Conservation (phyloP, 495 filamentous ascomycete genomes). For the Aspergillus funiculosus region DNA sequence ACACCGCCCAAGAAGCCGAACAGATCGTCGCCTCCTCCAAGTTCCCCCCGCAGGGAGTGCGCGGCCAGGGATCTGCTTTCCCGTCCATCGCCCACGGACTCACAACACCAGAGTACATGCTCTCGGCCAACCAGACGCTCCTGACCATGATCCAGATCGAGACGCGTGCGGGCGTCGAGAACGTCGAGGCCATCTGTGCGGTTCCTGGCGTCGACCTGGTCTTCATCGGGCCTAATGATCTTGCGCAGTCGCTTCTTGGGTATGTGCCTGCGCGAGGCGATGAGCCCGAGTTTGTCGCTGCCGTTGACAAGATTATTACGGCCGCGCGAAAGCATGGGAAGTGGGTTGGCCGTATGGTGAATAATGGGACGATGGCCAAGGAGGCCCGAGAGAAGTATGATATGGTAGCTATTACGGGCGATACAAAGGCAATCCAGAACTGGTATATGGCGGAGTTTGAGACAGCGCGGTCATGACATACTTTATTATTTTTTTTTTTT, state of each 20-base stretch:
- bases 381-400: constrained; percentile 26
- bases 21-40: constrained; percentile 56
- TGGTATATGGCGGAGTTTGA: constrained; percentile 33
- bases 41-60: constrained; percentile 58
- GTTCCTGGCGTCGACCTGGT: constrained; percentile 34
- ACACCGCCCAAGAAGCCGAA: not conserved
- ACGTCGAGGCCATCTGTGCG: constrained; percentile 42
- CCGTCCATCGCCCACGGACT: constrained; percentile 34
- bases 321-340: constrained; percentile 31
- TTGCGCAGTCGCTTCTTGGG: constrained; percentile 23
- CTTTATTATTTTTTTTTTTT: not conserved
- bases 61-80: constrained; percentile 56
- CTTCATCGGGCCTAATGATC: constrained; percentile 65
- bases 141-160: constrained; percentile 43
- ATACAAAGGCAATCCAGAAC: constrained; percentile 34
- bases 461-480: constrained; percentile 23
- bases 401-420: constrained; percentile 31
- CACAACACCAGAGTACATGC: constrained; percentile 24
- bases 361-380: constrained; percentile 26
- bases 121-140: constrained; percentile 29
- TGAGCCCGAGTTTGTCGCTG: constrained; percentile 29
- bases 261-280: constrained; percentile 25
- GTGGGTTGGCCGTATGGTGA: constrained; percentile 30
- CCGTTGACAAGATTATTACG: constrained; percentile 27
- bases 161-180: constrained; percentile 38